phyloP scores from a whole-genome alignment of 345 rosid species.

The Syzygium aqueum region DNA sequence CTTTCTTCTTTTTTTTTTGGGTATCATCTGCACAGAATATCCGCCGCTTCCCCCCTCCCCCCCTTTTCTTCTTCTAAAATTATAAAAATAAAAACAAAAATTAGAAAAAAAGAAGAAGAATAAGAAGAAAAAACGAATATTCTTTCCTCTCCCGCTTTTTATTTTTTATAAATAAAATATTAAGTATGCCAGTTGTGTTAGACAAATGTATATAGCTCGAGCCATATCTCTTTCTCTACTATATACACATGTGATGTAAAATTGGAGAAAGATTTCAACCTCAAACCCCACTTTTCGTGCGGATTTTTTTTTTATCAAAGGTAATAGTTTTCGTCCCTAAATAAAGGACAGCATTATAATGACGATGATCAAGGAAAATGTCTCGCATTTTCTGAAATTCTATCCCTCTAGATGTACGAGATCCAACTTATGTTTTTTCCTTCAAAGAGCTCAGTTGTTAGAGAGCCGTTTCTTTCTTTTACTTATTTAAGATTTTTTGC shows the following conservation, averaged over 20 bases:
- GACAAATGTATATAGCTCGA: neutral
- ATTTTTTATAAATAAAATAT: no score
- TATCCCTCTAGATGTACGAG: no score
- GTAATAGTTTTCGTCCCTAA: neutral
- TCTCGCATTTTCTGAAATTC: no score
- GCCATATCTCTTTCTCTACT: no score
- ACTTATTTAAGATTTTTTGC: neutral
- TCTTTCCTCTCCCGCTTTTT: neutral
- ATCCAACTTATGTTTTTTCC: neutral
- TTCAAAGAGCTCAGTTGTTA: neutral
- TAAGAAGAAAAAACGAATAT: neutral
- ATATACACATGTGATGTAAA: neutral
- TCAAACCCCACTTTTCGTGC: neutral
- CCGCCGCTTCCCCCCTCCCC: neutral
- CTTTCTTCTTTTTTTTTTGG: neutral
- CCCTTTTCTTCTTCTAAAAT: neutral
- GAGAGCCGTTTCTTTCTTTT: neutral
- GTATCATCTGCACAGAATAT: constrained; percentile 1
- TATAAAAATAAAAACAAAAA: neutral
- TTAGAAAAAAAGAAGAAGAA: neutral
- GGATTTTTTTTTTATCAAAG: neutral
- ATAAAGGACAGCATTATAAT: neutral
- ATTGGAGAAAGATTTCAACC: neutral
- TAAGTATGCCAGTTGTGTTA: neutral
- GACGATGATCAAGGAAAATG: neutral